Percentiles rank a stretch among this genome's conserved stretches.
phyloP scores from a whole-genome alignment of 78 protist genomes.

The Diacronema lutheri region DNA sequence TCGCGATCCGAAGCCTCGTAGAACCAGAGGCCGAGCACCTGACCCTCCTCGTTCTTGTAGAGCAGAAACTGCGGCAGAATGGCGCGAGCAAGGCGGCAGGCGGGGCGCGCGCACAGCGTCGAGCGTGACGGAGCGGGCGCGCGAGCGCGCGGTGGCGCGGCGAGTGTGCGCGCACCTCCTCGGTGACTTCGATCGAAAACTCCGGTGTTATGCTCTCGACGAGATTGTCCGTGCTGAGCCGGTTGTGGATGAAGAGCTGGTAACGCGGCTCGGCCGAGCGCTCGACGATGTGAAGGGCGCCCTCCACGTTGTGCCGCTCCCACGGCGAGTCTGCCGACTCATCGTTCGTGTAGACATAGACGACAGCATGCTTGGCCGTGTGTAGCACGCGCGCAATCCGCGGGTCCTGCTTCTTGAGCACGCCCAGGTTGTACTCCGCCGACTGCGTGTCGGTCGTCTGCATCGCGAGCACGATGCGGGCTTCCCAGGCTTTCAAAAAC shows the following conservation, averaged over 20 bases:
- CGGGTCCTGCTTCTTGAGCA: background rate
- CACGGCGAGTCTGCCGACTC: background rate
- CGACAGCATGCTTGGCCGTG: background rate
- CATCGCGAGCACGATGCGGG: background rate
- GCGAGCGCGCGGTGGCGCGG: too few species aligned
- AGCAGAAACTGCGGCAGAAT: too few species aligned
- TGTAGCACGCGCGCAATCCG: background rate
- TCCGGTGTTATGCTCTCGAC: background rate
- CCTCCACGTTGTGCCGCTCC: slow-evolving; percentile 4
- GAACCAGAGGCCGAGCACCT: too few species aligned
- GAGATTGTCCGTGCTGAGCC: background rate
- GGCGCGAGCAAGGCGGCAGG: too few species aligned
- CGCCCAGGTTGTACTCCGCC: slow-evolving; percentile 13
- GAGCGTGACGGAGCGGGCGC: too few species aligned
- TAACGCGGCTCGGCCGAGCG: background rate
- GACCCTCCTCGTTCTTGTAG: too few species aligned
- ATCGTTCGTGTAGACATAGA: background rate
- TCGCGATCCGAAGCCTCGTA: too few species aligned
- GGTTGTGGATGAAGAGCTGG: slow-evolving; percentile 1
- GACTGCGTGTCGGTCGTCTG: background rate
- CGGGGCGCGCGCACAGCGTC: too few species aligned
- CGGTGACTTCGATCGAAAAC: background rate
- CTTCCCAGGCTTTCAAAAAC: too few species aligned
- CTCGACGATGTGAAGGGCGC: background rate
- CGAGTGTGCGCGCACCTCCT: background rate